Evolutionary conservation across 2,329 filamentous ascomycete species (phyloP).

Genomic region (Corynespora cassiicola): DNA sequence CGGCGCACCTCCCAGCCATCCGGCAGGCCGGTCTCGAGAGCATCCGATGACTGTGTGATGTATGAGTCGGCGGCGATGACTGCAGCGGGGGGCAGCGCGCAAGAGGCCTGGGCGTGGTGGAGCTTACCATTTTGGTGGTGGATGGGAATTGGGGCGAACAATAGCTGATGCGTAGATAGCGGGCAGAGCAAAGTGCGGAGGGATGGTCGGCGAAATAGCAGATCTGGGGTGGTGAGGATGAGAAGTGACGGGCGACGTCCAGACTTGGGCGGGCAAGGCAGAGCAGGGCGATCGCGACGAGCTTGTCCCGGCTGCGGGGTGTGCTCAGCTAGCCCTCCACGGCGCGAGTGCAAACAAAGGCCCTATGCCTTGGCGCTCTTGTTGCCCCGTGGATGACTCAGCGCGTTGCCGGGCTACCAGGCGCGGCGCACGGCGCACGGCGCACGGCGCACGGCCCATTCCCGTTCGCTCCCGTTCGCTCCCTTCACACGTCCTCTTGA

Average conservation of each 20-base stretch:
- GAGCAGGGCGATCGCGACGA: conserved; percentile 29
- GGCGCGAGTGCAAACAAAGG: conserved; percentile 10
- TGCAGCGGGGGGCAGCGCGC: conserved; percentile 7
- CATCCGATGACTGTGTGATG: conserved; percentile 29
- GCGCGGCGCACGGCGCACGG: not conserved
- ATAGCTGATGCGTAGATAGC: conserved; percentile 2
- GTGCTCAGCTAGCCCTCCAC: not conserved
- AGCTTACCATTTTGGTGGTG: conserved; percentile 35
- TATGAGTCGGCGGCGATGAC: conserved; percentile 25
- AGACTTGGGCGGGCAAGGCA: too few species aligned
- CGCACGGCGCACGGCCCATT: too few species aligned
- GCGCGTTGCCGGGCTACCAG: not conserved
- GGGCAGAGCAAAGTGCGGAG: too few species aligned
- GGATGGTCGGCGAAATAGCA: conserved; percentile 6
- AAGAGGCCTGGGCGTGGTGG: conserved; percentile 4
- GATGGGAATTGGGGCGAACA: not conserved
- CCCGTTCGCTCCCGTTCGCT: not conserved
- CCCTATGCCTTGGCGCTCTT: conserved; percentile 1
- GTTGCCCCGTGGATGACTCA: conserved; percentile 1
- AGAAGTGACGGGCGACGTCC: conserved; percentile 17
- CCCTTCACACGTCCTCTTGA: conserved; percentile 1
- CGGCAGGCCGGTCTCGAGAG: conserved; percentile 74
- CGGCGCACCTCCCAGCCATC: conserved; percentile 93
- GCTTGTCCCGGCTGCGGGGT: conserved; percentile 25
- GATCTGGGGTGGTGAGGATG: conserved; percentile 13